phyloP scores from a whole-genome alignment of 768 basidiomycete genomes.

The Termitomyces sp. region DNA sequence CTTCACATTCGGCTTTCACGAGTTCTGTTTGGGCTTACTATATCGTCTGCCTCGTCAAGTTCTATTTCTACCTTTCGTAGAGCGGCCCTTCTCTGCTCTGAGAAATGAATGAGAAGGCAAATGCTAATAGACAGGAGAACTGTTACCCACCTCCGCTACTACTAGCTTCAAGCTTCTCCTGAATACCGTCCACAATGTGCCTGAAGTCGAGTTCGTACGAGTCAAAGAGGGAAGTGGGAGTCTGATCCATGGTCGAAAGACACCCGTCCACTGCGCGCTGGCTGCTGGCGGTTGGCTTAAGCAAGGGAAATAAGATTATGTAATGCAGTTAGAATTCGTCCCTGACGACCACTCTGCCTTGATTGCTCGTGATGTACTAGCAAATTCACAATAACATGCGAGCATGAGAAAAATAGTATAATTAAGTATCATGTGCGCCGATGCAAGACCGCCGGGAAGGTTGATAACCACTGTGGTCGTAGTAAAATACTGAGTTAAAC shows the following conservation, averaged over 20 bases:
- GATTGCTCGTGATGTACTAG: too few relatives aligned
- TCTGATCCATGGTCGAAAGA: slow-evolving; percentile 54
- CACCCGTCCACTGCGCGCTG: too few relatives aligned
- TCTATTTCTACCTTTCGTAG: slow-evolving; percentile 83
- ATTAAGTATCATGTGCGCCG: too few relatives aligned
- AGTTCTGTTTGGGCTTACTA: slow-evolving; percentile 44
- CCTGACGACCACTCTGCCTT: too few relatives aligned
- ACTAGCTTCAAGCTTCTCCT: slow-evolving; percentile 73
- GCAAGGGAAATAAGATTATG: too few relatives aligned
- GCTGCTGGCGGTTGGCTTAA: slow-evolving; percentile 3
- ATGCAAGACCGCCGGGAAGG: too few relatives aligned
- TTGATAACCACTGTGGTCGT: too few relatives aligned
- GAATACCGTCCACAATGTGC: slow-evolving; percentile 61
- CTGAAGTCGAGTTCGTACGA: slow-evolving; percentile 85
- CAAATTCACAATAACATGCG: too few relatives aligned
- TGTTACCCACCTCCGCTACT: slow-evolving; percentile 38
- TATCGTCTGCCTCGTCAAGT: slow-evolving; percentile 92
- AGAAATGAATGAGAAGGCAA: neutral
- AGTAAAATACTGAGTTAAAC: too few relatives aligned
- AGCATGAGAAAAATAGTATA: too few relatives aligned
- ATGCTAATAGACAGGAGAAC: neutral
- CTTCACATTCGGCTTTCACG: neutral
- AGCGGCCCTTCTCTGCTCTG: slow-evolving; percentile 80
- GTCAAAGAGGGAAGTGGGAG: slow-evolving; percentile 69
- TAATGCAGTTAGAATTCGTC: too few relatives aligned